phyloP scores from a whole-genome alignment of 2,329 filamentous ascomycete species.

The Pseudocercospora cruenta region DNA sequence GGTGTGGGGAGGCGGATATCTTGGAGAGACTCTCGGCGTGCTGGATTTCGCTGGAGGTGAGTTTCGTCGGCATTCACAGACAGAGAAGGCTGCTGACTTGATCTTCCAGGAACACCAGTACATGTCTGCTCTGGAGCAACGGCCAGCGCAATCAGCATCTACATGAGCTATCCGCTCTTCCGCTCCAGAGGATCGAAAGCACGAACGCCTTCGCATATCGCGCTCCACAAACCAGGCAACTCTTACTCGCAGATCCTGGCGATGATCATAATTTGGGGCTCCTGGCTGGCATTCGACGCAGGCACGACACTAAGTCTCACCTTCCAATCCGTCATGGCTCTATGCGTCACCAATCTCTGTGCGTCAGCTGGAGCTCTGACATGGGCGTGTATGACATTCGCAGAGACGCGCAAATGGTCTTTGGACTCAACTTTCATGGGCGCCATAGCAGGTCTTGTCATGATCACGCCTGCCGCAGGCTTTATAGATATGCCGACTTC shows the following conservation, averaged over 20 bases:
- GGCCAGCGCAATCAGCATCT: slow-evolving; percentile 50
- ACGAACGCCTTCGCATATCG: slow-evolving; percentile 53
- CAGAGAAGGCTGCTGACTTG: no score
- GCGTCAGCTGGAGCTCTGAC: slow-evolving; percentile 53
- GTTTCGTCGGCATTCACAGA: no score
- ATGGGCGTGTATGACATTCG: slow-evolving; percentile 52
- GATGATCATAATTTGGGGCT: slow-evolving; percentile 56
- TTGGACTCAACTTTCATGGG: slow-evolving; percentile 57
- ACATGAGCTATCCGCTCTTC: slow-evolving; percentile 55
- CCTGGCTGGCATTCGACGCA: slow-evolving; percentile 57
- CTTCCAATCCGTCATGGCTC: slow-evolving; percentile 56
- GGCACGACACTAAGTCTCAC: slow-evolving; percentile 54
- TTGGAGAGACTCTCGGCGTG: slow-evolving; percentile 47
- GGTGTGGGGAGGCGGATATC: slow-evolving; percentile 53
- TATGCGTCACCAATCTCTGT: slow-evolving; percentile 56
- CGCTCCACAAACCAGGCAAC: slow-evolving; percentile 54
- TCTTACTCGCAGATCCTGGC: slow-evolving; percentile 53
- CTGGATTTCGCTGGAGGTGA: slow-evolving; percentile 52
- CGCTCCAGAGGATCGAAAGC: slow-evolving; percentile 49
- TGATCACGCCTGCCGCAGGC: slow-evolving; percentile 54
- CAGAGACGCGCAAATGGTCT: slow-evolving; percentile 50
- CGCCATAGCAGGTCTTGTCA: slow-evolving; percentile 56
- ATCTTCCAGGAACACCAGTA: slow-evolving; percentile 42
- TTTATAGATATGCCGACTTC: slow-evolving; percentile 56
- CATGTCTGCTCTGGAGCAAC: slow-evolving; percentile 52